Evolutionary conservation across 2,329 filamentous ascomycete genomes (phyloP).

Genomic region (Fusarium praegraminearum): DNA sequence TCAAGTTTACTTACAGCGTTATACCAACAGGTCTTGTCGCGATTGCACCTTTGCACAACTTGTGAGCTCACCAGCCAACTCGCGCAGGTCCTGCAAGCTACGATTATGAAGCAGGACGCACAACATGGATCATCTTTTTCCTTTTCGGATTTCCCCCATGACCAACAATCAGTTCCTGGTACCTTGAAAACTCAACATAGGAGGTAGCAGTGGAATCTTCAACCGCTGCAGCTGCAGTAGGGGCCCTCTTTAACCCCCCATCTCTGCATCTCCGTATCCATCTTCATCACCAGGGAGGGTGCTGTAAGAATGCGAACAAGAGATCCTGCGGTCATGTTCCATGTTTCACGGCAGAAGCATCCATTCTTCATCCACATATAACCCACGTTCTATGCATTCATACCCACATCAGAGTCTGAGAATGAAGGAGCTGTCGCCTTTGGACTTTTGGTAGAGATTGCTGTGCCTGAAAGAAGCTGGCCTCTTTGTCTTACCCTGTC

Average conservation of each 20-base stretch:
- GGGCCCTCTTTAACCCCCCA: slow-evolving; percentile 26
- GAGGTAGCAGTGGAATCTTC: slow-evolving; percentile 15
- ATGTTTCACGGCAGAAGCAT: slow-evolving; percentile 36
- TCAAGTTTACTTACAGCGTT: not conserved
- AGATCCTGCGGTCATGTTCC: slow-evolving; percentile 33
- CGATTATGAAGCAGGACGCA: slow-evolving; percentile 5
- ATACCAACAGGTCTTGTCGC: too few species aligned
- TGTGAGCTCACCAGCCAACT: not conserved
- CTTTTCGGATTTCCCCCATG: slow-evolving; percentile 14
- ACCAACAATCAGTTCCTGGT: slow-evolving; percentile 22
- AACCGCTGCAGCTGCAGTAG: slow-evolving; percentile 19
- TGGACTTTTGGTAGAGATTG: not conserved
- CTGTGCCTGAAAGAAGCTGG: not conserved
- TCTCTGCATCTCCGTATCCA: slow-evolving; percentile 14
- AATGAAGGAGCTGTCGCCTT: not conserved
- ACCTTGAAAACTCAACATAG: slow-evolving; percentile 15
- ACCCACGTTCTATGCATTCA: slow-evolving; percentile 17
- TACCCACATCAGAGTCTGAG: slow-evolving; percentile 8
- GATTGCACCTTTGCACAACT: not conserved
- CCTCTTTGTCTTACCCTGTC: not conserved
- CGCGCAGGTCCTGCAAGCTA: not conserved
- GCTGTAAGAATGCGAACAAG: slow-evolving; percentile 23
- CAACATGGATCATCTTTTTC: slow-evolving; percentile 16
- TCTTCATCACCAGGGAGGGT: slow-evolving; percentile 18
- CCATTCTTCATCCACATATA: slow-evolving; percentile 29